A percentile compares a stretch with the other conserved stretches of the same genome.
Evolutionary conservation across 2,329 filamentous ascomycete species (phyloP).

Genomic region (Fusarium staphyleae): DNA sequence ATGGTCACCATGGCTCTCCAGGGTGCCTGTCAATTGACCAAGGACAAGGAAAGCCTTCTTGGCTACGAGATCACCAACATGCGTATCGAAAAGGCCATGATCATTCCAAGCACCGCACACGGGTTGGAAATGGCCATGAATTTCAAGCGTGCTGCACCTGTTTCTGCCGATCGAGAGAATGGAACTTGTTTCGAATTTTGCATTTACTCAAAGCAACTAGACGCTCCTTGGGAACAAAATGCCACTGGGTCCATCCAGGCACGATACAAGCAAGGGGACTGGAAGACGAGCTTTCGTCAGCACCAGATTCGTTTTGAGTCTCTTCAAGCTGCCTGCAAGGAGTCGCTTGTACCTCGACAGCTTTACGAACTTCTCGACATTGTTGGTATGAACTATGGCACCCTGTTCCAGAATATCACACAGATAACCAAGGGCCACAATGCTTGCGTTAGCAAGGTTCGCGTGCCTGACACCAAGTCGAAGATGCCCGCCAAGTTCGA

Average conservation of each 20-base stretch:
- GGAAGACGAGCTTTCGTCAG: constrained; percentile 27
- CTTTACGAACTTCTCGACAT: constrained; percentile 59
- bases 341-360: constrained; percentile 51
- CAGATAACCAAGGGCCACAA: constrained; percentile 44
- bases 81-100: constrained; percentile 58
- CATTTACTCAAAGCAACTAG: constrained; percentile 55
- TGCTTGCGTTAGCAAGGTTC: constrained; percentile 49
- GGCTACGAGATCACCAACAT: constrained; percentile 56
- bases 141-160: constrained; percentile 44
- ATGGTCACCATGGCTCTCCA: constrained; percentile 59
- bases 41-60: constrained; percentile 32
- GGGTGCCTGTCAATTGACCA: constrained; percentile 51
- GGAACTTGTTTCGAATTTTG: constrained; percentile 47
- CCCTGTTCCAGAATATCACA: constrained; percentile 57
- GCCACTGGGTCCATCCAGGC: constrained; percentile 47
- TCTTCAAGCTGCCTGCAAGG: constrained; percentile 42
- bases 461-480: constrained; percentile 57
- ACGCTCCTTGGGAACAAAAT: constrained; percentile 53
- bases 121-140: constrained; percentile 60
- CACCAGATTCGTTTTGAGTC: constrained; percentile 35
- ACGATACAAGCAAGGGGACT: constrained; percentile 36
- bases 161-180: background rate
- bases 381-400: constrained; percentile 60
- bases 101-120: constrained; percentile 54
- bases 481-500: constrained; percentile 62